Percentiles rank a stretch among this genome's conserved stretches.
Conservation (phyloP, 495 filamentous ascomycete species). For the Xylaria venustula region DNA sequence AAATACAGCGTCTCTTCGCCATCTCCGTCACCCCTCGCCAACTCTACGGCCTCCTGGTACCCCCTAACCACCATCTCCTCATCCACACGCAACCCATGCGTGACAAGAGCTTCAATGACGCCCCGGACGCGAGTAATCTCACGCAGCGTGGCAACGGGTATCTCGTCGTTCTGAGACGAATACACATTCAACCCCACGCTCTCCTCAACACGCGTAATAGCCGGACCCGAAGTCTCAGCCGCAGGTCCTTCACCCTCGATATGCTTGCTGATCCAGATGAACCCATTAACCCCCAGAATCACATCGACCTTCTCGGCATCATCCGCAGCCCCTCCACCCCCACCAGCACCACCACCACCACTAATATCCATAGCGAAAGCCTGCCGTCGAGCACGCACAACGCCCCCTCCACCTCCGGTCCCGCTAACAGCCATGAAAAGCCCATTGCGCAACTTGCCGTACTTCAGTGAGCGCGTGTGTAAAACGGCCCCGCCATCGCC, state of each 20-base stretch:
- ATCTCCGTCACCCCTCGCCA: constrained; percentile 58
- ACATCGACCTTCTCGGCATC: constrained; percentile 78
- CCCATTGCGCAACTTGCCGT: constrained; percentile 92
- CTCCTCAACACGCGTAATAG: constrained; percentile 82
- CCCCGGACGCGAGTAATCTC: constrained; percentile 84
- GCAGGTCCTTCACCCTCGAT: constrained; percentile 48
- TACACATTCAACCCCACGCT: constrained; percentile 68
- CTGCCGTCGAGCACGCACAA: constrained; percentile 76
- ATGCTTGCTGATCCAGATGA: constrained; percentile 89
- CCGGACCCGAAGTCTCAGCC: constrained; percentile 37
- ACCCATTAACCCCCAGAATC: constrained; percentile 91
- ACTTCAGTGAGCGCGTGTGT: constrained; percentile 86
- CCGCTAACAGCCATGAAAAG: constrained; percentile 79
- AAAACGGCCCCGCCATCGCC: constrained; percentile 77
- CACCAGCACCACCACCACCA: constrained; percentile 53
- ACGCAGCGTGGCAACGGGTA: constrained; percentile 68
- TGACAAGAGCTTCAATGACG: constrained; percentile 76
- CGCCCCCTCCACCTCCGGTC: constrained; percentile 76
- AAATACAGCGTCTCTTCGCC: constrained; percentile 58
- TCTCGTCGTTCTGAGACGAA: constrained; percentile 85
- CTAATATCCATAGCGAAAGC: constrained; percentile 72
- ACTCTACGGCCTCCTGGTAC: constrained; percentile 75
- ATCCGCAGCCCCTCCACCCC: constrained; percentile 54
- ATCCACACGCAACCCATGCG: constrained; percentile 80
- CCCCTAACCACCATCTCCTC: constrained; percentile 84